These are phyloP conservation scores for Mortierella sp. DNA, from an alignment of 371 early-diverging fungal species.

Conservation along the genomic window DNA sequence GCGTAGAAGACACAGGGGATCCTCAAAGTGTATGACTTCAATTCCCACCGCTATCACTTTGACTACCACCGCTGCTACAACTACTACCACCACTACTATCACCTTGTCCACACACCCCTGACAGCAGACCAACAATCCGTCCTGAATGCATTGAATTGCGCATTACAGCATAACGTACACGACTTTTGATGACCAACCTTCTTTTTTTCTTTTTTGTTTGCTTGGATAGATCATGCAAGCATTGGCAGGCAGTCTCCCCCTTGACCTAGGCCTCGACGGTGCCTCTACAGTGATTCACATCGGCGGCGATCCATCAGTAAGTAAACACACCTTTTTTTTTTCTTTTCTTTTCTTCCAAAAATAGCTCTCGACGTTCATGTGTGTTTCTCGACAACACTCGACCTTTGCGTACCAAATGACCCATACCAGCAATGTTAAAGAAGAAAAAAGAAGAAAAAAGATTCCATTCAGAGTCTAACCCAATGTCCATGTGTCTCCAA, in stretches of 20 bases:
- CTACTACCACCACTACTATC: too few relatives aligned
- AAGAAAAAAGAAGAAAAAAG: too few relatives aligned
- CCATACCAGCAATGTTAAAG: too few relatives aligned
- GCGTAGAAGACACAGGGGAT: conserved; percentile 25
- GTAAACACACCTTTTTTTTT: too few relatives aligned
- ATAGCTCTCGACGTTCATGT: background rate
- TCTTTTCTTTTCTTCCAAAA: too few relatives aligned
- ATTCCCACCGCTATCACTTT: background rate
- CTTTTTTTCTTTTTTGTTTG: background rate
- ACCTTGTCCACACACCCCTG: too few relatives aligned
- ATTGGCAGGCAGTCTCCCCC: conserved; percentile 25
- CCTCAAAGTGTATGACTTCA: conserved; percentile 31
- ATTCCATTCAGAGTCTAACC: too few relatives aligned
- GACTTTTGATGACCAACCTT: background rate
- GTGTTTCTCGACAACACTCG: background rate
- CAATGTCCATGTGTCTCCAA: too few relatives aligned
- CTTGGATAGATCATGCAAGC: conserved; percentile 46
- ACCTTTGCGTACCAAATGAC: too few relatives aligned
- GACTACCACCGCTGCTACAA: too few relatives aligned
- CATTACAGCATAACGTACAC: background rate
- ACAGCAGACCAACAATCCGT: too few relatives aligned
- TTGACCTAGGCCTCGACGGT: conserved; percentile 26
- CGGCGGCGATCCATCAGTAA: conserved; percentile 36
- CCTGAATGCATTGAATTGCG: background rate
- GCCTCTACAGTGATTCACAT: conserved; percentile 30